A percentile compares a stretch with the other conserved stretches of the same genome.
phyloP scores from a whole-genome alignment of 768 basidiomycete species.

The Suillus alpinus region DNA sequence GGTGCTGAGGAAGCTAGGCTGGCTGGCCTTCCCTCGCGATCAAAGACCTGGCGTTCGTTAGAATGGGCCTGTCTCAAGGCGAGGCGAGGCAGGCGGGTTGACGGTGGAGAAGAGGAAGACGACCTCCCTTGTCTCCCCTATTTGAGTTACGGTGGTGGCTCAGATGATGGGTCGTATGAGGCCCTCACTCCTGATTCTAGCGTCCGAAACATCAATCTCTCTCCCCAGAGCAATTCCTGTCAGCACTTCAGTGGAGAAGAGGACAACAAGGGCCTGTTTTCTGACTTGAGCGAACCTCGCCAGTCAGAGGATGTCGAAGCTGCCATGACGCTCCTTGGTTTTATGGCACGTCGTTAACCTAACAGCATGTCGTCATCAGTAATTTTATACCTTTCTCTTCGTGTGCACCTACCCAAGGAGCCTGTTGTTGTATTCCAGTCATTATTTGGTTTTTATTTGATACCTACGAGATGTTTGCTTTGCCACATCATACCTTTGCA shows the following conservation, averaged over 20 bases:
- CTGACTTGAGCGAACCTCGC: slow-evolving; percentile 5
- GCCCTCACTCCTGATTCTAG: slow-evolving; percentile 15
- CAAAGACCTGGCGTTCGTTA: slow-evolving; percentile 50
- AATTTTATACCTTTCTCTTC: background rate
- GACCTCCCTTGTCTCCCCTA: slow-evolving; percentile 8
- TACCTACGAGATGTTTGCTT: slow-evolving; percentile 10
- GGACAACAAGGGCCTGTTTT: background rate
- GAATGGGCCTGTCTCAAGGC: slow-evolving; percentile 72
- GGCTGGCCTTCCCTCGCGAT: slow-evolving; percentile 25
- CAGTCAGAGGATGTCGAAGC: slow-evolving; percentile 36
- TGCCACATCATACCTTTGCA: background rate
- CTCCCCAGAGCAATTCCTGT: slow-evolving; percentile 8
- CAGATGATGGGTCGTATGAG: slow-evolving; percentile 14
- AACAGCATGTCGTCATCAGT: background rate
- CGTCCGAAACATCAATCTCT: slow-evolving; percentile 1
- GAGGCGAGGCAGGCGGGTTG: slow-evolving; percentile 27
- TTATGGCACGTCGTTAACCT: slow-evolving; percentile 21
- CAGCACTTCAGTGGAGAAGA: background rate
- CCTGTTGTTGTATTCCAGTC: slow-evolving; percentile 16
- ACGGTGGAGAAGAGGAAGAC: slow-evolving; percentile 18
- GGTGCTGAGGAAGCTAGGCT: slow-evolving; percentile 25
- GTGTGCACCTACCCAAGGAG: background rate
- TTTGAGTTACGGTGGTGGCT: slow-evolving; percentile 5
- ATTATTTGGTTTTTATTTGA: slow-evolving; percentile 31
- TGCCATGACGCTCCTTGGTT: slow-evolving; percentile 34